Base-by-base conservation (phyloP, 192 early-diverging fungal genomes). In the Pilobolus umbonatus region DNA sequence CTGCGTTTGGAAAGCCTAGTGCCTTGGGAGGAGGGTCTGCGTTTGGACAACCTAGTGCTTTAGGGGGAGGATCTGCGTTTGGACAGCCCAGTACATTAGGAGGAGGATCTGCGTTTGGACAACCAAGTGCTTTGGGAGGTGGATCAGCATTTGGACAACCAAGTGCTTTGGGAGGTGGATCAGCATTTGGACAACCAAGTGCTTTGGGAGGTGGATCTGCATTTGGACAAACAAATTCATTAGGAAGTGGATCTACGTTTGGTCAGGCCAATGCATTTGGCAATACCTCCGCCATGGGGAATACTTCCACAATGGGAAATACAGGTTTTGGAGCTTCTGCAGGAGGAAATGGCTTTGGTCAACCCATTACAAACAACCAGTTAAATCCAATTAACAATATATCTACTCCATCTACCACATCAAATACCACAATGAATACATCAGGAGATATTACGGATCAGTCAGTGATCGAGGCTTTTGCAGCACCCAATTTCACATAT, bases 401-500 rank as follows among this genome's bases (percentile, higher is more conserved):
- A n/a, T n/a, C n/a, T 8, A 21, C 46, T 17, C 17, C 34, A 31
- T 42, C 22, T 40, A 39, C 36, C 7, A 17, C 10, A 8, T n/a
- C 46, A 9, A 29, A 32, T 42, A 42, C 17, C n/a, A 24, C 46
- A 19, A 17, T 14, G 12, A 34, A 45, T 45, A 50, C 31, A n/a
- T 39, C 55, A 24, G 31, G 32, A 39, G 30, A 32, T 7, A 25
- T 38, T 12, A 57, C 0, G 0, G 12, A 24, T 10, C 19, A 11
- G 9, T 19, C 30, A 38, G 49, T 35, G 5, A 31, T 35, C 26
- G n/a, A 57, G 15, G 73, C 73, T 14, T 78, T 65, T 26, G 29
- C 51, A 3, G 73, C 73, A 7, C 62, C 59, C 19, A 24, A 31
- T 0, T 79, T 79, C 38, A 62, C 62, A 30, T 48, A 73, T 19